These are phyloP conservation scores for Neocucurbitaria cava DNA, from an alignment of 2,329 filamentous ascomycete species.

Conservation along the genomic window DNA sequence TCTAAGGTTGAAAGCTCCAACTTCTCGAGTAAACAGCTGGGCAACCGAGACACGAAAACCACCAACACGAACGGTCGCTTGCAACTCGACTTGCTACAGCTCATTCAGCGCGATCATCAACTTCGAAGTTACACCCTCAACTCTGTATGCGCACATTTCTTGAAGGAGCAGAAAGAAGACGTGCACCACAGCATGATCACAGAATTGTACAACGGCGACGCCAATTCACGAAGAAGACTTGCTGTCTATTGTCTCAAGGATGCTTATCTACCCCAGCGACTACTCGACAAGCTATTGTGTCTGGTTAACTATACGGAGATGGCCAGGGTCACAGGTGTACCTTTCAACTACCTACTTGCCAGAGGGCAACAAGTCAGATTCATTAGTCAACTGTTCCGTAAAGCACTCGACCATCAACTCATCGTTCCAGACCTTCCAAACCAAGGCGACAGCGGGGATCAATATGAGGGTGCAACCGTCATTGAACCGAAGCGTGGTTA, in stretches of 20 bases:
- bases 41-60: constrained; percentile 89
- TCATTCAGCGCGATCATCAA: constrained; percentile 94
- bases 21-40: constrained; percentile 98
- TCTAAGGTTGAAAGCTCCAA: constrained; percentile 80
- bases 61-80: constrained; percentile 95
- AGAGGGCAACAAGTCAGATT: constrained; percentile 98
- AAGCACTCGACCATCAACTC: constrained; percentile 89
- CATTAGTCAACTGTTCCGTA: constrained; percentile 94
- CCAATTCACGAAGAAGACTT: constrained; percentile 86
- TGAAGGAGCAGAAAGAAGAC: constrained; percentile 98
- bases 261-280: constrained; percentile 88
- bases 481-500: constrained; percentile 94
- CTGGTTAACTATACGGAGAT: constrained; percentile 99
- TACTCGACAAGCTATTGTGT: constrained; percentile 98
- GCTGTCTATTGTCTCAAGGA: constrained; percentile 98
- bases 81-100: constrained; percentile 91
- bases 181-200: constrained; percentile 99
- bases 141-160: constrained; percentile 91
- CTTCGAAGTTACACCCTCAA: constrained; percentile 96
- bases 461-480: constrained; percentile 97
- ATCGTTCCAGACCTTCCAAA: constrained; percentile 87
- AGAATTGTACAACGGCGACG: constrained; percentile 93
- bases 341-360: constrained; percentile 91
- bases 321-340: constrained; percentile 98
- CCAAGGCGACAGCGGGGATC: constrained; percentile 74